These are phyloP conservation scores for Ceratobasidium theobromae DNA, from an alignment of 1,284 basidiomycete genomes.

Conservation along the genomic window DNA sequence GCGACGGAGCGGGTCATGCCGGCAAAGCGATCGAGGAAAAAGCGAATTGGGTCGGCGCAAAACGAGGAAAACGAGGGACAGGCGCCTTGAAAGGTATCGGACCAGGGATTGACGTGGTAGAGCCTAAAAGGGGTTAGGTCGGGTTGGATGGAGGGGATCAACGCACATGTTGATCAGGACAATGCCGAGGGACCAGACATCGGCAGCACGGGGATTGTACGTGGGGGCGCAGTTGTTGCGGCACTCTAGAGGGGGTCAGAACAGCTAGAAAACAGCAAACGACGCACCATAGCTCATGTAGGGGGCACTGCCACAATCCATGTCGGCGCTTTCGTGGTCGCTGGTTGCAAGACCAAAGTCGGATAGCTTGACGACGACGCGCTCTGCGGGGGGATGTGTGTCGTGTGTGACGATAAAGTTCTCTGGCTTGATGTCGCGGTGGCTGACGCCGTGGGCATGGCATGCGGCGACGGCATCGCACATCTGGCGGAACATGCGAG, in stretches of 20 bases:
- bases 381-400: constrained; percentile 57
- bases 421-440: constrained; percentile 98
- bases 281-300: constrained; percentile 95
- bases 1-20: constrained; percentile 90
- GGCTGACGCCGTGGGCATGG: constrained; percentile 88
- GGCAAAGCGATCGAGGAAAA: constrained; percentile 87
- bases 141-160: constrained; percentile 29
- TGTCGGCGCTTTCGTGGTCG: constrained; percentile 86
- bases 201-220: constrained; percentile 91
- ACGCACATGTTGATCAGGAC: constrained; percentile 95
- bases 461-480: constrained; percentile 97
- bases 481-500: constrained; percentile 98
- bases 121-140: constrained; percentile 55
- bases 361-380: constrained; percentile 85
- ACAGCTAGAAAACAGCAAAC: constrained; percentile 25
- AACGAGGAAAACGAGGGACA: constrained; percentile 83
- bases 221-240: constrained; percentile 94
- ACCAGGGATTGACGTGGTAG: constrained; percentile 98
- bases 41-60: constrained; percentile 75
- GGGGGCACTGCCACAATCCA: constrained; percentile 97
- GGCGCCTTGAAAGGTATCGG: constrained; percentile 78
- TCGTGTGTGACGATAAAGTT: constrained; percentile 93
- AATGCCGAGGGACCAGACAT: constrained; percentile 98
- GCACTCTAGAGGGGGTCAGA: constrained; percentile 64
- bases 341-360: constrained; percentile 96